A percentile compares a stretch with the other conserved stretches of the same genome.
Evolutionary conservation across 106 monocot genomes (phyloP).

Genomic region (Allium cepa): DNA sequence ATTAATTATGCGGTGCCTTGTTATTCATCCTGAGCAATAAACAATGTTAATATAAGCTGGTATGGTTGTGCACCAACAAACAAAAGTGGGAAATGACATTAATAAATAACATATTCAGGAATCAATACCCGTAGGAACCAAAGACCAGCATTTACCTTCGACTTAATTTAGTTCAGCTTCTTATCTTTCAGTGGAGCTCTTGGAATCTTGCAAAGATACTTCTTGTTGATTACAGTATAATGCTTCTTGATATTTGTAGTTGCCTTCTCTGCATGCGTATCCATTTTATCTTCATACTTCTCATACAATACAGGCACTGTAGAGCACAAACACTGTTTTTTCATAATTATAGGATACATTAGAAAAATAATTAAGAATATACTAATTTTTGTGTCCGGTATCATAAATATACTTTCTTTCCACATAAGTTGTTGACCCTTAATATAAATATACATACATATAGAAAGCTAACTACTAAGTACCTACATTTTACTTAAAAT

Average conservation of each 20-base stretch:
- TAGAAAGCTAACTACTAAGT: too few species aligned
- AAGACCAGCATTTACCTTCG: constrained; percentile 12
- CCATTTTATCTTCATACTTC: constrained; percentile 86
- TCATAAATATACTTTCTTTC: too few species aligned
- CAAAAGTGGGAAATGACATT: not conserved
- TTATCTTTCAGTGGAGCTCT: constrained; percentile 56
- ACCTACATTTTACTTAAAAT: too few species aligned
- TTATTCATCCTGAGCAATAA: too few species aligned
- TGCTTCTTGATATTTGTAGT: constrained; percentile 55
- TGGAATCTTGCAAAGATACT: constrained; percentile 67
- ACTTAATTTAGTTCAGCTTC: constrained; percentile 26
- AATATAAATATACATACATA: too few species aligned
- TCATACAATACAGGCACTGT: constrained; percentile 73
- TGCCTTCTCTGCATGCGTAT: constrained; percentile 61
- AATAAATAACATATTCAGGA: not conserved
- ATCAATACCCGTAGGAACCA: not conserved
- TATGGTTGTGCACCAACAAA: not conserved
- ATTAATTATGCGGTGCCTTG: too few species aligned
- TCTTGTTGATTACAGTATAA: constrained; percentile 48
- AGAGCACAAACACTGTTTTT: constrained; percentile 51
- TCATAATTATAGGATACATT: not conserved
- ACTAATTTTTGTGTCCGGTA: too few species aligned
- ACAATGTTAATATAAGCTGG: too few species aligned
- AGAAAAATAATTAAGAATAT: not conserved
- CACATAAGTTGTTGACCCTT: too few species aligned